Evolutionary conservation across 192 early-diverging fungal species (phyloP).

Genomic region (Gaertneriomyces sp.): DNA sequence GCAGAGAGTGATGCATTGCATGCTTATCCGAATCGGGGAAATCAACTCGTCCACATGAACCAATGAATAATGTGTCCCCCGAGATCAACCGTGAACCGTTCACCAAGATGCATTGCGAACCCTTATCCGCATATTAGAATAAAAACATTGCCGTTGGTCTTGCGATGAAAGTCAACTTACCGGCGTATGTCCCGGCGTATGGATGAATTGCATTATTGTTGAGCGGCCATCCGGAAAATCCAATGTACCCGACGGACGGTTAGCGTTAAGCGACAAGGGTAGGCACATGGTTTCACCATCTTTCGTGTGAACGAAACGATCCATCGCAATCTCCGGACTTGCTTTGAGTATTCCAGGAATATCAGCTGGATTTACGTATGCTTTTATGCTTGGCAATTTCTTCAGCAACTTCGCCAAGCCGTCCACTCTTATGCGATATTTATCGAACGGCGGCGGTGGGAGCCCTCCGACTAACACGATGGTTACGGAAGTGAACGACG

Average conservation of each 20-base stretch:
- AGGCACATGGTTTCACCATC: slow-evolving; percentile 53
- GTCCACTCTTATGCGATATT: slow-evolving; percentile 70
- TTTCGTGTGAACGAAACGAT: slow-evolving; percentile 57
- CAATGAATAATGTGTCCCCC: slow-evolving; percentile 84
- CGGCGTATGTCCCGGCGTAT: slow-evolving; percentile 91
- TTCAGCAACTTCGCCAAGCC: slow-evolving; percentile 74
- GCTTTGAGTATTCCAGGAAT: slow-evolving; percentile 61
- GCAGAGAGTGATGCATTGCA: slow-evolving; percentile 71
- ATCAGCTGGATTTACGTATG: slow-evolving; percentile 73
- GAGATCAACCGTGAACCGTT: slow-evolving; percentile 72
- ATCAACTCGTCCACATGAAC: slow-evolving; percentile 75
- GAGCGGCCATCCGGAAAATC: slow-evolving; percentile 4
- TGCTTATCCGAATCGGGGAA: slow-evolving; percentile 67
- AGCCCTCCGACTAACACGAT: slow-evolving; percentile 63
- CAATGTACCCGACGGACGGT: slow-evolving; percentile 1
- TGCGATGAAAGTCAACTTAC: slow-evolving; percentile 26
- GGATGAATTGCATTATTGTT: slow-evolving; percentile 64
- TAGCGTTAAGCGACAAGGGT: slow-evolving; percentile 24
- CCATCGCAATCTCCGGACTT: slow-evolving; percentile 61
- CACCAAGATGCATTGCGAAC: slow-evolving; percentile 78
- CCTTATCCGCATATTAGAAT: neutral
- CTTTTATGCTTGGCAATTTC: slow-evolving; percentile 66
- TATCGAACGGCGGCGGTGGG: slow-evolving; percentile 82
- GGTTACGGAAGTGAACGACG: neutral
- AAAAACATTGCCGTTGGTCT: neutral